phyloP scores from a whole-genome alignment of 352 stramenopile genomes.

The Sclerospora graminicola region DNA sequence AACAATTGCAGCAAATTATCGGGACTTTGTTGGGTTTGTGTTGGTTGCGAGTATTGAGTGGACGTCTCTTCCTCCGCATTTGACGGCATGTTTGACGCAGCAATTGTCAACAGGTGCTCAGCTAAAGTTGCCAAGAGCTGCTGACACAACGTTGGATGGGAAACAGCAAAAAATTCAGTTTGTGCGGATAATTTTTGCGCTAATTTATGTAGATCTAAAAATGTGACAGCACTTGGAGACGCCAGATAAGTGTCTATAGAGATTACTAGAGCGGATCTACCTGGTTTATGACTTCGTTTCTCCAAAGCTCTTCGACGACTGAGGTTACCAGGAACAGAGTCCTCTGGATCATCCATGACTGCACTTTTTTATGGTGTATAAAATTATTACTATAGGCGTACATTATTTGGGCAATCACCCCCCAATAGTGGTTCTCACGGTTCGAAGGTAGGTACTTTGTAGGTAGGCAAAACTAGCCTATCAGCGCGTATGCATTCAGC shows the following conservation, averaged over 20 bases:
- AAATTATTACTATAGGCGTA: no score
- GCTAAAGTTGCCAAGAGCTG: constrained; percentile 52
- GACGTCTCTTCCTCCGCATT: constrained; percentile 3
- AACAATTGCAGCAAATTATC: constrained; percentile 35
- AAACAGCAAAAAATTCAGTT: constrained; percentile 32
- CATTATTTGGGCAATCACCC: no score
- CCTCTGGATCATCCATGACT: constrained; percentile 33
- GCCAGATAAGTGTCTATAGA: constrained; percentile 32
- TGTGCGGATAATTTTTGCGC: constrained; percentile 30
- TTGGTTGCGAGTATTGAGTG: constrained; percentile 23
- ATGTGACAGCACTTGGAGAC: constrained; percentile 18
- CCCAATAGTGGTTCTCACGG: no score
- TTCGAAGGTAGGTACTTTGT: no score
- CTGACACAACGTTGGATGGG: constrained; percentile 33
- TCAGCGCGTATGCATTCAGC: no score
- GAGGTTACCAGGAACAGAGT: constrained; percentile 7
- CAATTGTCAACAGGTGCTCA: constrained; percentile 31
- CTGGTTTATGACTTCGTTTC: constrained; percentile 12
- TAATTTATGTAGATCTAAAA: constrained; percentile 32
- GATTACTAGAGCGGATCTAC: constrained; percentile 21
- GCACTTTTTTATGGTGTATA: no score
- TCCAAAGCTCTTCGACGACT: constrained; percentile 5
- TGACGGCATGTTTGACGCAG: constrained; percentile 1
- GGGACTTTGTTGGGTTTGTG: constrained; percentile 16
- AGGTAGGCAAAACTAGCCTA: no score